Evolutionary conservation across 2,329 filamentous ascomycete species (phyloP), one percentile per base, ranked within the genome.

Genomic region (Beauveria bassiana): DNA sequence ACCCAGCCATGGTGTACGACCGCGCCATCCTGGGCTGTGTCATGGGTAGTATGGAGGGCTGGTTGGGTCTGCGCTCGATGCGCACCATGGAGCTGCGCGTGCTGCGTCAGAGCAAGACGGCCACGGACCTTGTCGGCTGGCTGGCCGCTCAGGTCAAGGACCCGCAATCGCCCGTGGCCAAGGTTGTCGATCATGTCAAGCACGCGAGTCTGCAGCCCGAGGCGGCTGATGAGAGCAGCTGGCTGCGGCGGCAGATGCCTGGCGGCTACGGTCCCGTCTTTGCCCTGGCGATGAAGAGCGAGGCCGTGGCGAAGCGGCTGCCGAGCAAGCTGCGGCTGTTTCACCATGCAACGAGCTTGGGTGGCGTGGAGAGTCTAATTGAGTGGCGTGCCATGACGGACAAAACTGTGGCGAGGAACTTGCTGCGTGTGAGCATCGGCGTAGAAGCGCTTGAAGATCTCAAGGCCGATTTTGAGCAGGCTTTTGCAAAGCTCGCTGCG

Each of bases 321-420:
- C 95, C 95, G 3, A 89, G 87, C 69, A 89, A 90, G 73, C 75
- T 98, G 71, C 72, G 79, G 2, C 81, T 96, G 50, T 98, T 98
- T 78, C 91, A 96, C 68, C 95, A 99, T 74, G 95, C 95, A 6
- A 99, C 95, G 2, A 96, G 90, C 73, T 75, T 98, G 31, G 95
- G 95, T 2, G 93, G 95, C 5, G 91, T 98, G 10, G 95, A 98
- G 82, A 95, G 91, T 70, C 75, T 98, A 78, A 93, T 99, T 68
- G 95, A 99, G 81, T 99, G 95, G 95, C 82, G 95, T 63, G 85
- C 89, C 53, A 95, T 99, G 91, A 88, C 86, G 63, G 95, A 99
- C 78, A 69, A 75, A 3, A 79, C 73, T 1, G 86, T 96, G 45
- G 90, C 96, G 70, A 83, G 80, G 70, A 79, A 84, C 62, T 73